phyloP scores from a whole-genome alignment of 257 asterid genomes.

The Cinchona pubescens region DNA sequence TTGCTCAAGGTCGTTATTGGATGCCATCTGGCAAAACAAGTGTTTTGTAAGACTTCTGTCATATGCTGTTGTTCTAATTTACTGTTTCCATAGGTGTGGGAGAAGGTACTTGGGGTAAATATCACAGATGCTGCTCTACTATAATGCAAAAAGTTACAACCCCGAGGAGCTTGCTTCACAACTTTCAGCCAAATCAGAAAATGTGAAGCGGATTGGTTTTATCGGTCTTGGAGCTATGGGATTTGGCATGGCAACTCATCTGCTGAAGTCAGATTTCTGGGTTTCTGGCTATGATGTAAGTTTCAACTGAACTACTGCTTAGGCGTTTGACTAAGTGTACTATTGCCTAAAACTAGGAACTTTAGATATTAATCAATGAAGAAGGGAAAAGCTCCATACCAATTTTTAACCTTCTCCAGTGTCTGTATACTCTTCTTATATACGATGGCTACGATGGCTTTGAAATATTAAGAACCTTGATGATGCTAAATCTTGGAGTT shows the following conservation, averaged over 20 bases:
- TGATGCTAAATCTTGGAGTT: neutral
- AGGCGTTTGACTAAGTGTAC: slow-evolving; percentile 11
- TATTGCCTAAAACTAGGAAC: slow-evolving; percentile 8
- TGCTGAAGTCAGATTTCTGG: slow-evolving; percentile 71
- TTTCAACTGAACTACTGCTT: slow-evolving; percentile 22
- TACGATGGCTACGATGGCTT: neutral
- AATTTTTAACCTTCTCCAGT: neutral
- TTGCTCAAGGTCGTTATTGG: slow-evolving; percentile 50
- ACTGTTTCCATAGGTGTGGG: slow-evolving; percentile 66
- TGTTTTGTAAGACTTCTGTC: slow-evolving; percentile 16
- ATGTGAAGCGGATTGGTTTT: slow-evolving; percentile 70
- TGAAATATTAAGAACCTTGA: too few relatives aligned
- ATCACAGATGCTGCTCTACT: slow-evolving; percentile 60
- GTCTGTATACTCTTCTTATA: neutral
- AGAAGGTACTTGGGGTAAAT: slow-evolving; percentile 67
- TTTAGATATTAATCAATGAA: neutral
- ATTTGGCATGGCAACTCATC: slow-evolving; percentile 98
- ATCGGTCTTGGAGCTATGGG: slow-evolving; percentile 99
- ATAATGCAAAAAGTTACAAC: slow-evolving; percentile 55
- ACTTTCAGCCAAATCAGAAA: slow-evolving; percentile 54
- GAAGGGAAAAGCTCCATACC: neutral
- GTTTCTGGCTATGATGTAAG: slow-evolving; percentile 87
- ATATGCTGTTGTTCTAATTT: slow-evolving; percentile 5
- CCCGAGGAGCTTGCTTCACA: slow-evolving; percentile 74
- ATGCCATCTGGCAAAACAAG: slow-evolving; percentile 17